phyloP scores from a whole-genome alignment of 2,329 filamentous ascomycete genomes.

The Fusarium haematococcum region DNA sequence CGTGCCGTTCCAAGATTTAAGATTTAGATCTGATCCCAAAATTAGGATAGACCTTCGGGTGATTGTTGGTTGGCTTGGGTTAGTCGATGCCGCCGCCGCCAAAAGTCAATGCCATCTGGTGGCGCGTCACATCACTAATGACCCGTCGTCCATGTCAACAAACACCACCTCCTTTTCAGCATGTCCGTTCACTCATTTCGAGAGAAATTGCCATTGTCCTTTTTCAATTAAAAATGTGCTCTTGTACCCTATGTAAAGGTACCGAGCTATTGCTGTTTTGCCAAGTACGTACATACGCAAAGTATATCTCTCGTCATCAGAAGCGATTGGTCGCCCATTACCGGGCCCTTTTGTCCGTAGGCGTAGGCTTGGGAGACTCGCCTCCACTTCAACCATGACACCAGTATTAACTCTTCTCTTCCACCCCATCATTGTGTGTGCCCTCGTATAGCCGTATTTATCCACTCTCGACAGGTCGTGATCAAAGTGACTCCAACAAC shows the following conservation, averaged over 20 bases:
- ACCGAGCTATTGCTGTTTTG: constrained; percentile 34
- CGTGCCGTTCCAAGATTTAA: constrained; percentile 12
- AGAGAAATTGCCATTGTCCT: constrained; percentile 29
- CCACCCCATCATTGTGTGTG: background rate
- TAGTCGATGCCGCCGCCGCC: background rate
- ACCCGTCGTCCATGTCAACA: background rate
- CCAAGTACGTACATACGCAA: constrained; percentile 39
- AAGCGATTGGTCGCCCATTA: constrained; percentile 3
- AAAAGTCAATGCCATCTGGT: constrained; percentile 10
- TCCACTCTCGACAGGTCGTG: constrained; percentile 14
- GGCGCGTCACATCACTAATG: constrained; percentile 11
- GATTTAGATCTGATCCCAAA: constrained; percentile 26
- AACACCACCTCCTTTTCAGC: background rate
- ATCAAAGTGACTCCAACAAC: constrained; percentile 11
- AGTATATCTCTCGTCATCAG: constrained; percentile 23
- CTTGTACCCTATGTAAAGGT: constrained; percentile 30
- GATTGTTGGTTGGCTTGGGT: background rate
- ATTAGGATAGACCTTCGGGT: constrained; percentile 16
- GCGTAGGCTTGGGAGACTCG: background rate
- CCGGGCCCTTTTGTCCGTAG: background rate
- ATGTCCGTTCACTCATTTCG: constrained; percentile 18
- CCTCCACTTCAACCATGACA: constrained; percentile 2
- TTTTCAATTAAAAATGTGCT: constrained; percentile 34
- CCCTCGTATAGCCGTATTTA: constrained; percentile 6
- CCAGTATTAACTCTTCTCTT: constrained; percentile 3